phyloP scores from a whole-genome alignment of 805 yeast genomes.

The Tetrapisispora arboricola region DNA sequence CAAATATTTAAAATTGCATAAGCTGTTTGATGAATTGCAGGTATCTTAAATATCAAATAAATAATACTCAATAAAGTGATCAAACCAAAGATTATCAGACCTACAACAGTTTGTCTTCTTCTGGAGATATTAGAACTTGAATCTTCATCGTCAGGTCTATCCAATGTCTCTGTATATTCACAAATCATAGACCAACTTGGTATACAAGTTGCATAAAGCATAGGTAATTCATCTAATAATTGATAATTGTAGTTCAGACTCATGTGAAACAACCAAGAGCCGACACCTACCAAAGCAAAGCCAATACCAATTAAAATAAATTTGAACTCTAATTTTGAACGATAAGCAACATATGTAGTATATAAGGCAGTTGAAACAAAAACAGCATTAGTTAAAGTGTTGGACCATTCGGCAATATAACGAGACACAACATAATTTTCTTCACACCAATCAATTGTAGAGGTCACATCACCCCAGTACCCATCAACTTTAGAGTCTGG shows the following conservation, averaged over 20 bases:
- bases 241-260: constrained; percentile 82
- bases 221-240: constrained; percentile 85
- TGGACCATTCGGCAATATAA: constrained; percentile 80
- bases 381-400: constrained; percentile 64
- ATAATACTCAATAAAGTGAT: constrained; percentile 27
- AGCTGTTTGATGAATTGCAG: constrained; percentile 80
- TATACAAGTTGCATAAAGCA: constrained; percentile 93
- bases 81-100: constrained; percentile 6
- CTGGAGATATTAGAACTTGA: neutral
- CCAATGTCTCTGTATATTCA: constrained; percentile 33
- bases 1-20: constrained; percentile 68
- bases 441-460: constrained; percentile 97
- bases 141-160: neutral
- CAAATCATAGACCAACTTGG: constrained; percentile 79
- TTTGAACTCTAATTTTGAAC: constrained; percentile 55
- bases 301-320: constrained; percentile 66
- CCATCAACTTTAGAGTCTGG: constrained; percentile 45
- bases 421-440: constrained; percentile 82
- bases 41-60: constrained; percentile 66
- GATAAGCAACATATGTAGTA: constrained; percentile 49
- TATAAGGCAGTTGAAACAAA: constrained; percentile 46
- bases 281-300: constrained; percentile 82
- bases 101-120: constrained; percentile 9
- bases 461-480: constrained; percentile 71
- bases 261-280: constrained; percentile 93